Base-by-base conservation (phyloP, 2,329 filamentous ascomycete species). In the Colletotrichum cuscutae region DNA sequence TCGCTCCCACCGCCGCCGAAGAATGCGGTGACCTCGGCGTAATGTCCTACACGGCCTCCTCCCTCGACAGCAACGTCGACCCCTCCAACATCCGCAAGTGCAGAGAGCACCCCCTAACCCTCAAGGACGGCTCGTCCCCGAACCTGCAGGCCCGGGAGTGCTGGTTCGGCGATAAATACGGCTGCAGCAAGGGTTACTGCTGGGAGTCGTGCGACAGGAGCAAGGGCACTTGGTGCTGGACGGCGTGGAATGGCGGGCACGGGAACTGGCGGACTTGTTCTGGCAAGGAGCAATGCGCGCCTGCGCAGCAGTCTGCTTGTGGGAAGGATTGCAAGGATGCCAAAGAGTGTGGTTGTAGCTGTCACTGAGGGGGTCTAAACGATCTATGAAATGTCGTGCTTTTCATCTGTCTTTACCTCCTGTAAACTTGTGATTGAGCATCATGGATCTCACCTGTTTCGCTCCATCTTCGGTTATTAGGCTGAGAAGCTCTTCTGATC, bases 171-270 rank as follows among this genome's bases (percentile, higher is more conserved):
- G 42, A 63, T 9, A n/a, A 46, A 8, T 49, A 57, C 52, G 58
- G 49, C 13, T 64, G 59, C 35, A 57, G n/a, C 59, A 53, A 64
- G 24, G 35, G 32, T 0, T 49, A 24, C 35, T 63, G 58, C 52
- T 68, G 65, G 58, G 19, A 46, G 35, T 63, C 24, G 49, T 64
- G 56, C 15, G 37, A 46, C 1, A 49, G 42, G 5, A 22, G 12
- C 9, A 26, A 53, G 15, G 42, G 65, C 9, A 58, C 35, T 6
- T 53, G 64, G 64, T 61, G 65, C 30, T 67, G 65, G 56, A 61
- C 28, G 13, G 42, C 65, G 5, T 37, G 65, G 65, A 46, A 30
- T 22, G 7, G 28, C 7, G 59, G 66, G 1, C 32, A 46, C 24
- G 58, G 58, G 15, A 28, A 63, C 19, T 57, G 59, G 66, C 9